phyloP scores from a whole-genome alignment of 495 filamentous ascomycete genomes.

The Xylaria flabelliformis region DNA sequence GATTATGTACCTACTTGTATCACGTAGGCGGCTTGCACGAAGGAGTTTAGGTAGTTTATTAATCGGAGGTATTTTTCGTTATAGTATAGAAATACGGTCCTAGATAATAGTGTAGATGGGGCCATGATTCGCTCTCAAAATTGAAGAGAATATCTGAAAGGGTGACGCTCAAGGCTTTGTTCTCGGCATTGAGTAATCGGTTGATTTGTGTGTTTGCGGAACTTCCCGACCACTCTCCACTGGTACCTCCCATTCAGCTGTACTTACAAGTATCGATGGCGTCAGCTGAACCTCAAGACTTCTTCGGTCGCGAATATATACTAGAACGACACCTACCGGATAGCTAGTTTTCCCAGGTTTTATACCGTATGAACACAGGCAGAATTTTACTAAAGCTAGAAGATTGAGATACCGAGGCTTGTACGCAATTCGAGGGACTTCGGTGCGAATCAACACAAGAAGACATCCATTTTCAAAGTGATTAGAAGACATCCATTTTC shows the following conservation, averaged over 20 bases:
- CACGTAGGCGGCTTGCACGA: neutral
- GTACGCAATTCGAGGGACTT: neutral
- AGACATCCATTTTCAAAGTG: neutral
- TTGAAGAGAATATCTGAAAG: neutral
- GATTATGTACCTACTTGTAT: neutral
- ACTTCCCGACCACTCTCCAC: conserved; percentile 4
- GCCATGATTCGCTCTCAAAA: neutral
- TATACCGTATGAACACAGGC: neutral
- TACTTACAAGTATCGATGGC: neutral
- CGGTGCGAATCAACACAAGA: neutral
- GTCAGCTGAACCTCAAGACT: neutral
- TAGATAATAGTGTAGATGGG: neutral
- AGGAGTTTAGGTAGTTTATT: neutral
- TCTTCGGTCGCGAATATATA: neutral
- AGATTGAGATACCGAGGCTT: neutral
- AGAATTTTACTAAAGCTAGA: neutral
- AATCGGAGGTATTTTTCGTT: neutral
- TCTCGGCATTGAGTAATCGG: neutral
- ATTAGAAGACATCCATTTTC: neutral
- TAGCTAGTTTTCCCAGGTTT: neutral
- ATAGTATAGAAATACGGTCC: neutral
- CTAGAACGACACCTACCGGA: neutral
- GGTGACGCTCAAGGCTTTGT: neutral
- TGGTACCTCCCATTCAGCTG: neutral
- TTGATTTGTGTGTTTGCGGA: neutral